phyloP scores from a whole-genome alignment of 2,329 filamentous ascomycete species.

The Pseudogymnoascus sp. region DNA sequence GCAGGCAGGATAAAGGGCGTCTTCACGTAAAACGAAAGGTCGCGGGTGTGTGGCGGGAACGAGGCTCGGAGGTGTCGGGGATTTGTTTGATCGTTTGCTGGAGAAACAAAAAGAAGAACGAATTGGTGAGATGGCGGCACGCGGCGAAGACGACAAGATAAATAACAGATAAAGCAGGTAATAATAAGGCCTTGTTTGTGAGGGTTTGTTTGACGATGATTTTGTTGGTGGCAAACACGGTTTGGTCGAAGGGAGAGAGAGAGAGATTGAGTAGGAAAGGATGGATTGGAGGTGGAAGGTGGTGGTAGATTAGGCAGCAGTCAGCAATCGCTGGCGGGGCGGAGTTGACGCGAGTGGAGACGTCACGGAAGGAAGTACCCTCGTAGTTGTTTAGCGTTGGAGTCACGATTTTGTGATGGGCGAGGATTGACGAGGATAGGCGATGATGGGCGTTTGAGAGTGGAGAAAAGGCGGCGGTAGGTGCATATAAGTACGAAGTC shows the following conservation, averaged over 20 bases:
- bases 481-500: background rate
- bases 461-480: background rate
- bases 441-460: background rate
- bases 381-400: background rate
- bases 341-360: constrained; percentile 1
- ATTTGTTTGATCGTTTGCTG: background rate
- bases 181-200: background rate
- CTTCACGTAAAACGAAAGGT: background rate
- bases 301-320: constrained; percentile 6
- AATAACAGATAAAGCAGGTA: background rate
- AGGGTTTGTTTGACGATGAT: background rate
- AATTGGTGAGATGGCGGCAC: constrained; percentile 1
- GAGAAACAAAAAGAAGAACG: background rate
- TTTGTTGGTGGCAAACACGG: background rate
- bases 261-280: background rate
- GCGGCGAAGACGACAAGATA: background rate
- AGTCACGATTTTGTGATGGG: constrained; percentile 1
- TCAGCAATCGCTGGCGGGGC: background rate
- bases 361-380: background rate
- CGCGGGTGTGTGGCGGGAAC: background rate
- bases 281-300: background rate
- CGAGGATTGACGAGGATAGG: background rate
- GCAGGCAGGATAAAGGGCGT: background rate
- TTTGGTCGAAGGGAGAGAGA: background rate
- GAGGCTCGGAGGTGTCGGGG: background rate